Conservation (phyloP, 225 moss, liverwort and hornwort species). For the Takakia lepidozioides region DNA sequence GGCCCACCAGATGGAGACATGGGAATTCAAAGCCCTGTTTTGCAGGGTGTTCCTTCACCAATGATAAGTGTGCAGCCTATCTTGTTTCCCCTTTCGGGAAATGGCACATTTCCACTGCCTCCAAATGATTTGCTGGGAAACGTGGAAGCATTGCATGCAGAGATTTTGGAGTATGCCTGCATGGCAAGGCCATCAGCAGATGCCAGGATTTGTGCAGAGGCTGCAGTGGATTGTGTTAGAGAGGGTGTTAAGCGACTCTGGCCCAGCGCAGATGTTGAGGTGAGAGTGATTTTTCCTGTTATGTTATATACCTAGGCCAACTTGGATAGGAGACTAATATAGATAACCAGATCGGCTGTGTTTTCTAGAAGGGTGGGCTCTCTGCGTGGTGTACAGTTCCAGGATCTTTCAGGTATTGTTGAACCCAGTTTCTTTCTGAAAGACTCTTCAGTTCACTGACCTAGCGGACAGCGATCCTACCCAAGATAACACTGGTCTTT, state of each 20-base stretch:
- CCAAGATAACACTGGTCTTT: too few relatives aligned
- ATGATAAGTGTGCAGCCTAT: constrained; percentile 41
- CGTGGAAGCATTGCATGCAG: constrained; percentile 67
- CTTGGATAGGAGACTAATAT: too few relatives aligned
- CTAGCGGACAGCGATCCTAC: too few relatives aligned
- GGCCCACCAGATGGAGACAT: constrained; percentile 57
- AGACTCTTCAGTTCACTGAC: too few relatives aligned
- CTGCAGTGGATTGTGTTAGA: constrained; percentile 85
- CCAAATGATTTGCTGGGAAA: constrained; percentile 57
- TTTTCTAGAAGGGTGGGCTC: too few relatives aligned
- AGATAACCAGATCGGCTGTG: too few relatives aligned
- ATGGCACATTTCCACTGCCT: constrained; percentile 53
- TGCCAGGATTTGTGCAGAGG: constrained; percentile 74
- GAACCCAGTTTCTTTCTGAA: too few relatives aligned
- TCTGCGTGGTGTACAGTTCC: too few relatives aligned
- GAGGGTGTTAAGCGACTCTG: constrained; percentile 77
- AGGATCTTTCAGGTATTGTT: too few relatives aligned
- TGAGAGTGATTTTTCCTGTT: too few relatives aligned
- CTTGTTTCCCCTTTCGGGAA: constrained; percentile 46
- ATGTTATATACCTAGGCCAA: too few relatives aligned
- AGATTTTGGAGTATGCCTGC: constrained; percentile 79
- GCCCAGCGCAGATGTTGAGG: constrained; percentile 95
- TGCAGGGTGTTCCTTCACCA: constrained; percentile 43
- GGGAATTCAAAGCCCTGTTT: constrained; percentile 45
- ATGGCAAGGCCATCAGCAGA: constrained; percentile 73